Evolutionary conservation across 2,329 filamentous ascomycete genomes (phyloP), one percentile per base, ranked within the genome.

Genomic region (Hypoxylon sp.): DNA sequence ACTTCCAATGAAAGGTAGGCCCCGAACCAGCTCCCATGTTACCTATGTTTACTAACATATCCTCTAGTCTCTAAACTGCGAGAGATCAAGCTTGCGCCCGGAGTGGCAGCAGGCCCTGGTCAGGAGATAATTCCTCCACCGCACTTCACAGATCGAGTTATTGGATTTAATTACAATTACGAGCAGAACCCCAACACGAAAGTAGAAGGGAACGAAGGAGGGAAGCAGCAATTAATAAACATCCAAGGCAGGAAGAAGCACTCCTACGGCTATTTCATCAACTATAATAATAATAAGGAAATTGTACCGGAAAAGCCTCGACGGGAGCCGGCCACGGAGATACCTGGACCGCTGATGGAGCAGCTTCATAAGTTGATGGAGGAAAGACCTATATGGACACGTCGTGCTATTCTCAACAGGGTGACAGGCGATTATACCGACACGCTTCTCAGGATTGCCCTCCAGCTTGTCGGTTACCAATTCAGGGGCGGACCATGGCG

Each of bases 401-500:
- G 94, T 0, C 89, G 95, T 18, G 91, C 91, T 1, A 83, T 97
- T 12, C 84, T 91, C 71, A 97, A 97, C 78, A 84, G 86, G 54
- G 83, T 97, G 28, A 80, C 79, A 1, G 79, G 80, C 50, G 80
- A 79, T 49, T 80, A 82, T 24, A 82, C 83, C 64, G 87, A 83
- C 76, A 85, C 85, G 61, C 79, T 85, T 42, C 78, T 97, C 64
- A 91, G 93, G 72, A 86, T 91, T 74, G 92, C 92, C 48, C 86
- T 94, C 54, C 91, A 93, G 67, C 95, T 96, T 72, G 89, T 93
- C 3, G 93, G 92, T 7, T 99, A 97, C 79, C 93, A 94, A 78
- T 97, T 98, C 83, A 91, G 91, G 63, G 93, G 91, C 20, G 96
- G 96, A 0, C 94, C 96, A 0, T 99, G 93, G 91, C 87, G 93